A percentile compares a stretch with the other conserved stretches of the same genome.
These are phyloP conservation scores for Meira nashicola DNA, from an alignment of 1,284 basidiomycete genomes.

Conservation along the genomic window DNA sequence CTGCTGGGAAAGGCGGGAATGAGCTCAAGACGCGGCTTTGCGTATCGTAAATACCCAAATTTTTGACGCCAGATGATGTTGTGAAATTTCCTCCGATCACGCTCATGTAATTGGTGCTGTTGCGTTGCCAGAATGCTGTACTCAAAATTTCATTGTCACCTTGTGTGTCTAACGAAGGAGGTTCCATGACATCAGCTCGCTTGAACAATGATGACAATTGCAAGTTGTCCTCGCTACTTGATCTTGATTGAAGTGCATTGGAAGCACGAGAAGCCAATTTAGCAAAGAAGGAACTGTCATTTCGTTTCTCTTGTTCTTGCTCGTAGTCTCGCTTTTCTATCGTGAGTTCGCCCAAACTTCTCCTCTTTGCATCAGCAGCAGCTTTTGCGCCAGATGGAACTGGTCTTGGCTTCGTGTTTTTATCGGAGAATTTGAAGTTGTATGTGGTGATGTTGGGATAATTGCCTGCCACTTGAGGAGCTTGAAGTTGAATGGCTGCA, in stretches of 20 bases:
- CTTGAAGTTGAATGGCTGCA: constrained; percentile 54
- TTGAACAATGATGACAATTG: constrained; percentile 18
- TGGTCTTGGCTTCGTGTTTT: background rate
- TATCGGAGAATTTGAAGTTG: constrained; percentile 53
- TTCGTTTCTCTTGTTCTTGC: background rate
- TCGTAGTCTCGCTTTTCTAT: background rate
- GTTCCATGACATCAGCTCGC: constrained; percentile 30
- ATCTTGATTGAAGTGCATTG: constrained; percentile 2
- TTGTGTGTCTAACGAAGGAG: constrained; percentile 57
- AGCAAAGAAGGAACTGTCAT: background rate
- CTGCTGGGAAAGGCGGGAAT: constrained; percentile 54
- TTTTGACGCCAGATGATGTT: constrained; percentile 59
- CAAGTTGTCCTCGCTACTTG: background rate
- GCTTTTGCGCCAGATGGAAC: background rate
- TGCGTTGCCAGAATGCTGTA: constrained; percentile 84
- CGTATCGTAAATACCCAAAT: constrained; percentile 71
- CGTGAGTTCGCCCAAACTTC: background rate
- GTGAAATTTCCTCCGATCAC: constrained; percentile 89
- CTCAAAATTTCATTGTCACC: constrained; percentile 75
- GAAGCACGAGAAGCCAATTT: constrained; percentile 14
- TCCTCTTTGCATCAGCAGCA: constrained; percentile 6
- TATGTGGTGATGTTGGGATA: constrained; percentile 34
- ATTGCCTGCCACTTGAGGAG: constrained; percentile 45
- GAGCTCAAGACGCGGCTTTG: constrained; percentile 57
- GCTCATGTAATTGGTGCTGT: constrained; percentile 57